Percentiles rank a stretch among this genome's conserved stretches.
Conservation (phyloP, 2,329 filamentous ascomycete species). For the Talaromyces sp. region DNA sequence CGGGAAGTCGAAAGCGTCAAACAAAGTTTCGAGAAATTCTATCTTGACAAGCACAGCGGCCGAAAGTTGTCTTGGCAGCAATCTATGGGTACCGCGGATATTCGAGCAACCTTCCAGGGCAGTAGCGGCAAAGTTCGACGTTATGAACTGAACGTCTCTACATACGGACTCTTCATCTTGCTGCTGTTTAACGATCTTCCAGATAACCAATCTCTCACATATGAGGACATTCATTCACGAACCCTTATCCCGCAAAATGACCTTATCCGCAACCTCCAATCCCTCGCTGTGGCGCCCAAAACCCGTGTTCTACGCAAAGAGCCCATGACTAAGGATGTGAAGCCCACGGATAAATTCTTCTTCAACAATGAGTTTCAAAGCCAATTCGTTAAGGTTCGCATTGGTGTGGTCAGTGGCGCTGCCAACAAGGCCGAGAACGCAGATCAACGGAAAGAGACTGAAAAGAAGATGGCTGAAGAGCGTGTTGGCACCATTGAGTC, state of each 20-base stretch:
- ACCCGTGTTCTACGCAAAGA: slow-evolving; percentile 79
- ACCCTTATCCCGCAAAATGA: slow-evolving; percentile 78
- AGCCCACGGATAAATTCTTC: slow-evolving; percentile 73
- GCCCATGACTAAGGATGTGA: slow-evolving; percentile 76
- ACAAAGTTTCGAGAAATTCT: slow-evolving; percentile 85
- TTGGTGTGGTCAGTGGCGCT: slow-evolving; percentile 74
- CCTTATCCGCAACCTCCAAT: slow-evolving; percentile 75
- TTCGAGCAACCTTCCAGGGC: slow-evolving; percentile 76
- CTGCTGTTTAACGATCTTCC: slow-evolving; percentile 83
- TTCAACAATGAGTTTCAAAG: slow-evolving; percentile 83
- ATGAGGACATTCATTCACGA: slow-evolving; percentile 78
- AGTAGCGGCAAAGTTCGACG: slow-evolving; percentile 71
- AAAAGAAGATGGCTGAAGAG: slow-evolving; percentile 55
- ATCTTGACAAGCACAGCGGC: slow-evolving; percentile 83
- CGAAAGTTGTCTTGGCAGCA: slow-evolving; percentile 83
- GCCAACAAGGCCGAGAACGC: slow-evolving; percentile 82
- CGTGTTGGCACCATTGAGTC: slow-evolving; percentile 55
- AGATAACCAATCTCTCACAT: slow-evolving; percentile 54
- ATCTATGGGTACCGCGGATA: slow-evolving; percentile 79
- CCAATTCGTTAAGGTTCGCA: slow-evolving; percentile 84
- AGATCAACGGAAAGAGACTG: slow-evolving; percentile 57
- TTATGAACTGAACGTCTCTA: slow-evolving; percentile 90
- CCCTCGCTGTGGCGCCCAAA: slow-evolving; percentile 80
- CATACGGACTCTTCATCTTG: slow-evolving; percentile 87
- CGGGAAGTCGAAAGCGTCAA: slow-evolving; percentile 73